A percentile compares a stretch with the other conserved stretches of the same genome.
phyloP scores from a whole-genome alignment of 345 rosid species.

The Orychophragmus violaceus region DNA sequence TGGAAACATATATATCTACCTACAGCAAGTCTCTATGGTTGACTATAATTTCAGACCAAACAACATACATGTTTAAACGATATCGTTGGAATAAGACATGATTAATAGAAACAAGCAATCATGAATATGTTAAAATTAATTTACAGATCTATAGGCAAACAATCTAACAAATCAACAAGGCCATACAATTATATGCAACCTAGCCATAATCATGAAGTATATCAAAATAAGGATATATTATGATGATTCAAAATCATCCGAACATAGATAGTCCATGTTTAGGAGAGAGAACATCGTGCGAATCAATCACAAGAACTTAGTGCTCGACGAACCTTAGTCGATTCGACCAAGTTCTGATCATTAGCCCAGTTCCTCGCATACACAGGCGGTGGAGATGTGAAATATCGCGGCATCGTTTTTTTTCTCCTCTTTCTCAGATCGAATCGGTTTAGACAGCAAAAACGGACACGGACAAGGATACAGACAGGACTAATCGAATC shows the following conservation, averaged over 20 bases:
- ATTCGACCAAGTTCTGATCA: conserved; percentile 46
- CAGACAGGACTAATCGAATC: background rate
- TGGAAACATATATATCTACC: background rate
- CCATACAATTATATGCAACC: background rate
- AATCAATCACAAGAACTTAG: conserved; percentile 27
- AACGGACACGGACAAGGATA: background rate
- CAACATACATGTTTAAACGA: background rate
- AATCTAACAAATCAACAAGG: background rate
- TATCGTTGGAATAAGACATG: background rate
- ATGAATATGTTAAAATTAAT: background rate
- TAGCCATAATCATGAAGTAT: background rate
- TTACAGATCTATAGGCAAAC: background rate
- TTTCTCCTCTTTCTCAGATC: conserved; percentile 4
- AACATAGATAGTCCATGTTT: conserved; percentile 11
- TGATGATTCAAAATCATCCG: background rate
- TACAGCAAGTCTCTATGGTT: conserved; percentile 16
- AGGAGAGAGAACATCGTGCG: background rate
- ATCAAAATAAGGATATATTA: background rate
- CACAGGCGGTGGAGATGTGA: conserved; percentile 29
- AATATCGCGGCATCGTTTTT: conserved; percentile 51
- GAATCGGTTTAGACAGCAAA: background rate
- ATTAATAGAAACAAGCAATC: no score
- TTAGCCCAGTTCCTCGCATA: conserved; percentile 34
- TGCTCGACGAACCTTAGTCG: conserved; percentile 68
- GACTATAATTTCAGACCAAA: background rate